Evolutionary conservation across 257 asterid genomes (phyloP), one percentile per base, ranked within the genome.

Genomic region (Gentiana macrophylla): DNA sequence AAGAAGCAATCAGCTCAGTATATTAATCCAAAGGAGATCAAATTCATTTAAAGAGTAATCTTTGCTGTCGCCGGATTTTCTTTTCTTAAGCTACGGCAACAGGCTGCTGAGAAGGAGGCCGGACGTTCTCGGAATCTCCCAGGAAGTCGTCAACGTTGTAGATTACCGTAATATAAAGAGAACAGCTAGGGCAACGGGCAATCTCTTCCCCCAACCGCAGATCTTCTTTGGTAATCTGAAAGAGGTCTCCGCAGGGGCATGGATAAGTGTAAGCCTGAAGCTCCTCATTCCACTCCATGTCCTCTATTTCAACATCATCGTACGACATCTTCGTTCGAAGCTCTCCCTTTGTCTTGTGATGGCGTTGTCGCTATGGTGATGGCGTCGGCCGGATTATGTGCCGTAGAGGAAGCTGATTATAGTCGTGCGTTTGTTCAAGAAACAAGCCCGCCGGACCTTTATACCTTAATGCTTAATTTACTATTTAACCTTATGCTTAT

Each of bases 241-340:
- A 90, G 0, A 90, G 80, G 76, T 90, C 96, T 41, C 96, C 95
- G 71, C 98, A 90, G 2, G 96, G 98, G 37, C 98, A 90, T 0
- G 98, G 98, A 62, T 90, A 90, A 0, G 95, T 90, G 74, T 53
- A 90, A 3, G 98, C 74, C 58, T 82, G 63, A 32, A 90, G 73
- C 77, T 79, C 87, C 34, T 90, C 73, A 71, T 82, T 77, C 98
- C 98, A 90, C 77, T 90, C 98, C 96, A 86, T 90, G 66, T 90
- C 96, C 64, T 90, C 98, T 59, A 90, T 90, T 81, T 90, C 98
- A 1, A 90, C 96, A 37, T 90, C 98, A 56, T 90, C 96, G 73
- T 90, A 90, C 76, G 96, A 86, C 96, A 90, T 90, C 80, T 71
- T 59, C 55, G 32, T 11, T 15, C 38, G 5, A 32, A 6, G 6